These are phyloP conservation scores for Diaporthe citri DNA, from an alignment of 2,329 filamentous ascomycete species.

Conservation along the genomic window DNA sequence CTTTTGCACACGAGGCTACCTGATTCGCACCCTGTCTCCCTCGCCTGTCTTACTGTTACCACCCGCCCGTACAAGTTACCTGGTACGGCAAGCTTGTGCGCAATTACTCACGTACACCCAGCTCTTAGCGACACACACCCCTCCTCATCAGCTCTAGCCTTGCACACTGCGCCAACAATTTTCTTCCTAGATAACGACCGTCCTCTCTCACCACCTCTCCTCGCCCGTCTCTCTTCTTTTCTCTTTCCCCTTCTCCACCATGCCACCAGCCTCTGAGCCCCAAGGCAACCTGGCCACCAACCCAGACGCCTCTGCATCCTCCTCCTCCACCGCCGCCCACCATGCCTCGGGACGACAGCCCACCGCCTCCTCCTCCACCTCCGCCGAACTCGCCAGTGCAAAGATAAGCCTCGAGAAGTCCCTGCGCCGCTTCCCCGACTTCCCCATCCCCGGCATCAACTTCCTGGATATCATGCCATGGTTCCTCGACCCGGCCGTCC, in stretches of 20 bases:
- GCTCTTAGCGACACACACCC: conserved; percentile 34
- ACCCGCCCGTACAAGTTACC: not conserved
- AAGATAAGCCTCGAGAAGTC: conserved; percentile 78
- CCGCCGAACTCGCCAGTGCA: conserved; percentile 76
- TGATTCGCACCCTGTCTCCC: conserved; percentile 16
- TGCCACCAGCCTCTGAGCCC: conserved; percentile 49
- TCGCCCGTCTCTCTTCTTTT: conserved; percentile 47
- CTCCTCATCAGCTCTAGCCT: conserved; percentile 28
- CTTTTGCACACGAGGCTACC: conserved; percentile 7
- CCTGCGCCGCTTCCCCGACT: conserved; percentile 90
- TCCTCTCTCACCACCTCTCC: conserved; percentile 47
- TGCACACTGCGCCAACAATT: conserved; percentile 27
- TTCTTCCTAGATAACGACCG: conserved; percentile 44
- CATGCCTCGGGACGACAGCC: conserved; percentile 75
- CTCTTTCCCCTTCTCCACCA: conserved; percentile 49
- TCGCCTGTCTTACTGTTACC: conserved; percentile 20
- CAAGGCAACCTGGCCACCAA: conserved; percentile 48
- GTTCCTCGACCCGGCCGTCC: conserved; percentile 82
- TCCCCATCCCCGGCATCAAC: conserved; percentile 90
- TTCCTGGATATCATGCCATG: conserved; percentile 99
- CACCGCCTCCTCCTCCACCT: conserved; percentile 71
- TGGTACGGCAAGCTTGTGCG: conserved; percentile 11
- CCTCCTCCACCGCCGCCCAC: conserved; percentile 53
- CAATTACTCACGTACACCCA: conserved; percentile 37
- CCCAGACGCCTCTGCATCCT: conserved; percentile 52